Base-by-base conservation (phyloP, 176 grass and related monocot genomes). In the Aegilops sharonensis region DNA sequence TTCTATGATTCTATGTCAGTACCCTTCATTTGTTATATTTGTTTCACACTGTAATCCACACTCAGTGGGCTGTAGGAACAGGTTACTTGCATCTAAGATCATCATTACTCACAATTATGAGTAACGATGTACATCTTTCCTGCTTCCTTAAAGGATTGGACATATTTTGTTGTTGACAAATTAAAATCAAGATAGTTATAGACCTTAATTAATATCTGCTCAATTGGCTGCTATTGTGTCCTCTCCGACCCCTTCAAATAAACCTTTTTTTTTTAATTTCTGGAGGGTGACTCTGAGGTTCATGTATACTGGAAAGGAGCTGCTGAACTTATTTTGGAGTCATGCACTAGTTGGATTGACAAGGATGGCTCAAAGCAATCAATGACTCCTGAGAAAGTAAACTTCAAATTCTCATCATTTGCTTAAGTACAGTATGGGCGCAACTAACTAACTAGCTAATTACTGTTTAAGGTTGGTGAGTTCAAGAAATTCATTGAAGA, bases 221-320 rank as follows among this genome's bases (percentile, higher is more conserved):
- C 40, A 7, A 1, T 74, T 83, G 14, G 37, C 21, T 43, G 14
- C 29, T 66, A 76, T 39, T 72, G 14, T 64, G 27, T 60, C 54
- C 35, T 80, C 50, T 64, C 31, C 27, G 61, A 3, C 9, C 56
- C 3, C 18, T 21, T 59, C 56, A 36, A 79, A 23, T 45, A 74
- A 54, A 52, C 2, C 25, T n/a, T 11, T 85, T 50, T 81, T 50
- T 23, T 56, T 84, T 15, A 8, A 9, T 54, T 82, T 85, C 36
- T 89, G 57, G 63, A 98, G 97, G 86, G 72, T 88, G 92, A 74
- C 82, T 68, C 89, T 78, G 92, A 94, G 42, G 87, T 98, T 70
- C 97, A 92, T 85, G 76, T 98, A 31, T 92, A 98, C 81, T 98
- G 94, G 94, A 98, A 98, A 92, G 97, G 97, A 70, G 97, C 97